Evolutionary conservation across 495 filamentous ascomycete species (phyloP).

Genomic region (Lophiotrema nucula): DNA sequence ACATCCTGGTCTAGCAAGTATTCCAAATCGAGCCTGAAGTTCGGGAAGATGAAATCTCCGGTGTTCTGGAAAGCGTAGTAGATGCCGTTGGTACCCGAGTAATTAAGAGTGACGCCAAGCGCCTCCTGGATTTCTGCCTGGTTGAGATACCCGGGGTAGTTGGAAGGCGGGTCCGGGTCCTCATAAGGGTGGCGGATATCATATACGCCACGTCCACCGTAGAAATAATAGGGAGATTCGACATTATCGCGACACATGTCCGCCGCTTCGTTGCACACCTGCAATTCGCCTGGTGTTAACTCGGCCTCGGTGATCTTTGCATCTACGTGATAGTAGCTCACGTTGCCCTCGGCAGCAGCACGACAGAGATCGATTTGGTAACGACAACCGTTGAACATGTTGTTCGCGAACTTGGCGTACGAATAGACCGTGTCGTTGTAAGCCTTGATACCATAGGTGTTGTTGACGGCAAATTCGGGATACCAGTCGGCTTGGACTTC

Average conservation of each 20-base stretch:
- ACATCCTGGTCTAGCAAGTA: constrained; percentile 47
- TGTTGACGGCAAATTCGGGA: constrained; percentile 66
- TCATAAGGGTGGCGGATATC: constrained; percentile 51
- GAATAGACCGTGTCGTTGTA: constrained; percentile 58
- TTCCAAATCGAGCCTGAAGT: constrained; percentile 48
- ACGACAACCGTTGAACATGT: constrained; percentile 40
- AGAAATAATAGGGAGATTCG: constrained; percentile 48
- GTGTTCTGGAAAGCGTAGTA: constrained; percentile 49
- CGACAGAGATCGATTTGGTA: constrained; percentile 47
- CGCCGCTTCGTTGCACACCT: constrained; percentile 41
- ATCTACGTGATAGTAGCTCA: not conserved
- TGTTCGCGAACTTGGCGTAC: constrained; percentile 49
- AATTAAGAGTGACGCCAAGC: constrained; percentile 53
- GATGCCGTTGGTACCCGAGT: constrained; percentile 45
- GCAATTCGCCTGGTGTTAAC: constrained; percentile 9
- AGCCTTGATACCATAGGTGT: constrained; percentile 69
- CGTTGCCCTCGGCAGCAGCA: constrained; percentile 33
- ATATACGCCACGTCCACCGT: constrained; percentile 49
- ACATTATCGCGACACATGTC: constrained; percentile 48
- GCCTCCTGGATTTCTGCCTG: constrained; percentile 47
- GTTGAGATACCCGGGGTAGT: constrained; percentile 52
- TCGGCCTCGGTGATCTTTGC: not conserved
- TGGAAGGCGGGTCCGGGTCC: constrained; percentile 51
- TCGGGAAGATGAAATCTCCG: constrained; percentile 51
- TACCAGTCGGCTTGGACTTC: constrained; percentile 67